Percentiles rank a stretch among this genome's conserved stretches.
Evolutionary conservation across 1,284 basidiomycete genomes (phyloP).

Genomic region (Ganoderma multipileum): DNA sequence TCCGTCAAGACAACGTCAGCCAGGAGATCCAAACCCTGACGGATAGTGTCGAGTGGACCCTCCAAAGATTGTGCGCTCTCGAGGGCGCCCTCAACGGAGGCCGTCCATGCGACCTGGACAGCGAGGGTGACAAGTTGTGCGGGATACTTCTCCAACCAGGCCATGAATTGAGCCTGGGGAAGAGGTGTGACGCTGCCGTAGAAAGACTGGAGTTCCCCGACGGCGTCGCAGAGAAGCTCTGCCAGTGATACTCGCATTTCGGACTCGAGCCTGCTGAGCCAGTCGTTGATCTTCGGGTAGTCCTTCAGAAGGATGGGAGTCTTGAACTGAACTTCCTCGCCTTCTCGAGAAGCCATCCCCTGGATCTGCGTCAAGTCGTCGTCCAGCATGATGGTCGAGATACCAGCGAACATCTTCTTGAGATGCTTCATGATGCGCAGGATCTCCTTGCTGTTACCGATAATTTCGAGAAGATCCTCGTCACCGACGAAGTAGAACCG

Average conservation of each 20-base stretch:
- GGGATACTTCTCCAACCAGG: constrained; percentile 93
- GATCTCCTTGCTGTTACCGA: constrained; percentile 99
- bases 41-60: constrained; percentile 76
- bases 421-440: constrained; percentile 97
- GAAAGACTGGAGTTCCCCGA: constrained; percentile 82
- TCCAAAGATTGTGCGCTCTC: constrained; percentile 64
- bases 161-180: constrained; percentile 73
- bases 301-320: constrained; percentile 89
- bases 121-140: constrained; percentile 96
- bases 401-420: constrained; percentile 99
- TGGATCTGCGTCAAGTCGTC: constrained; percentile 88
- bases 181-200: constrained; percentile 73
- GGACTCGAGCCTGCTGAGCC: constrained; percentile 91
- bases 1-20: constrained; percentile 96
- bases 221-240: constrained; percentile 78
- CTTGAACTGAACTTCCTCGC: constrained; percentile 89
- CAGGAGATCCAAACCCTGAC: constrained; percentile 89
- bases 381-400: constrained; percentile 90
- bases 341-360: constrained; percentile 94
- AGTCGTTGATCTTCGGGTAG: constrained; percentile 98
- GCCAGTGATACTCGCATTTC: constrained; percentile 96
- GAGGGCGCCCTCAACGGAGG: constrained; percentile 81
- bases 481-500: constrained; percentile 99
- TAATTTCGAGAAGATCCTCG: constrained; percentile 98
- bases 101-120: constrained; percentile 94